Base-by-base conservation (phyloP, 2,329 filamentous ascomycete species). In the Plenodomus tracheiphilus region DNA sequence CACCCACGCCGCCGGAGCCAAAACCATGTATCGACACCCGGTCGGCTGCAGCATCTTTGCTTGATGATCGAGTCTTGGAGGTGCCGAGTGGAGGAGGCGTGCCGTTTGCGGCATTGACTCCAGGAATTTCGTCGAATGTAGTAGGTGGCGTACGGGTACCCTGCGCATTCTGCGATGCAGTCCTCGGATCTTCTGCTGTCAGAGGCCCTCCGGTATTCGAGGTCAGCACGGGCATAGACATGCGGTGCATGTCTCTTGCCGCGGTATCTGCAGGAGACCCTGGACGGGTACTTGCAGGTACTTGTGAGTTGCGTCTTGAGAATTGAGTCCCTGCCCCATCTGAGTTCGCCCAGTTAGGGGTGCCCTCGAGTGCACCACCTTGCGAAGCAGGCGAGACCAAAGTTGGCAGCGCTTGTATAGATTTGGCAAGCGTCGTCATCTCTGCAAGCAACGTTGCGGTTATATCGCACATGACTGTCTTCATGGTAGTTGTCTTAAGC, bases 201-300 rank as follows among this genome's bases (percentile, higher is more conserved):
- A 65, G 39, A 3, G 62, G 51, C 11, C 51, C 53, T 40, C 64
- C 63, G 2, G 66, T 58, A 11, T 58, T 51, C 6, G 68, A 81
- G 73, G 59, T 82, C 21, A 79, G 77, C 17, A 82, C 81, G 13
- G 89, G 90, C 86, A 93, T 88, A 1, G 90, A 93, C 87, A 93
- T 91, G 53, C 90, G 86, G 49, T 83, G 78, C 38, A 85, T 77
- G 41, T 80, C 76, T 61, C 83, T 84, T 65, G 89, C 87, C 35
- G 75, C 65, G 17, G 73, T 66, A 17, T 65, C 56, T 2, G 58
- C 38, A 2, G 72, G 71, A 35, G 68, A 69, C 7, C 61, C 67
- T 16, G 70, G 62, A 21, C 69, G 58, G 41, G 59, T 66, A 10
- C 41, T 25, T 10, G 43, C 54, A 10, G 61, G 64, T 9, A 53